Evolutionary conservation across 352 stramenopile genomes (phyloP).

Genomic region (Globisporangium okanoganense): DNA sequence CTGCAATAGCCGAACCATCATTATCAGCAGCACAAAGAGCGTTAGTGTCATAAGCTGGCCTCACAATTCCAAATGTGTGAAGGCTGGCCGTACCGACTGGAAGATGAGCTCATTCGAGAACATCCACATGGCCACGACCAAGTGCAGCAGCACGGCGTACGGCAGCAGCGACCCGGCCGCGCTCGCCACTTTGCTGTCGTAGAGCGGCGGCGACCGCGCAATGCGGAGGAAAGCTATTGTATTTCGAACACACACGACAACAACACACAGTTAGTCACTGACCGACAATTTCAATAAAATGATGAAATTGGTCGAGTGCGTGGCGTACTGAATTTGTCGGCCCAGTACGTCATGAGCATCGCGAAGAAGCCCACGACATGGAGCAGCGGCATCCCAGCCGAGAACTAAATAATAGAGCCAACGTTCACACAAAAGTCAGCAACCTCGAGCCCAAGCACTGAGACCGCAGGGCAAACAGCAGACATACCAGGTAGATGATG

Average conservation of each 20-base stretch:
- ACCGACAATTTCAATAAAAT: no score
- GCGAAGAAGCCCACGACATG: constrained; percentile 67
- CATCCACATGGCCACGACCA: constrained; percentile 80
- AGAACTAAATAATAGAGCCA: constrained; percentile 39
- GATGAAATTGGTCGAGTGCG: background rate
- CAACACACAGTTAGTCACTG: background rate
- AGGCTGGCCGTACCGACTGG: constrained; percentile 33
- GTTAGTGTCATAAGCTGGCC: background rate
- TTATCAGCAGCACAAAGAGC: background rate
- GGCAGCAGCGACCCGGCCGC: constrained; percentile 58
- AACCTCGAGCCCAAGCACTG: background rate
- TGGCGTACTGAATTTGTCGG: constrained; percentile 82
- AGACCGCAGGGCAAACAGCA: no score
- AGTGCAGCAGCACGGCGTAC: constrained; percentile 74
- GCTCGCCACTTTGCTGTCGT: constrained; percentile 62
- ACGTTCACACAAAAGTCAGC: background rate
- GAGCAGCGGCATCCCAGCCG: constrained; percentile 74
- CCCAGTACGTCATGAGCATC: constrained; percentile 82
- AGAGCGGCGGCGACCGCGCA: constrained; percentile 59
- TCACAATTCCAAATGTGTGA: background rate
- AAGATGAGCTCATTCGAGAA: constrained; percentile 87
- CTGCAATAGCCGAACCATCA: no score
- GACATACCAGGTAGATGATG: constrained; percentile 69
- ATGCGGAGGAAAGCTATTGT: constrained; percentile 63
- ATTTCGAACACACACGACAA: background rate